Evolutionary conservation across 768 basidiomycete species (phyloP).

Genomic region (Sporobolomyces pararoseus): DNA sequence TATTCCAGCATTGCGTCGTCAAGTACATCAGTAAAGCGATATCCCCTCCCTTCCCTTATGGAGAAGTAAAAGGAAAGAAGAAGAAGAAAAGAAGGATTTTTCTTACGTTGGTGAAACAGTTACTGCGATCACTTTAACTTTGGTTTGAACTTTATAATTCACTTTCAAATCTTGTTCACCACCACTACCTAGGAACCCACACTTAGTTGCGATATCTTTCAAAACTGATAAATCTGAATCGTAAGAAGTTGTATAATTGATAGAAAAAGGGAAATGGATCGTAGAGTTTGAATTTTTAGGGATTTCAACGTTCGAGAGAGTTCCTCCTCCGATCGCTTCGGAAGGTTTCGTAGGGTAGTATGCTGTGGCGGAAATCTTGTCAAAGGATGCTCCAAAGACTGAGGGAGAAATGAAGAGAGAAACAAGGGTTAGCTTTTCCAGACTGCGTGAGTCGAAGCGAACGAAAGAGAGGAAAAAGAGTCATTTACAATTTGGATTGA

Average conservation of each 20-base stretch:
- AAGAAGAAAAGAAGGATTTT: background rate
- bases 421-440: background rate
- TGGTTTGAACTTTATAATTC: constrained; percentile 41
- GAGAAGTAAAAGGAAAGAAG: background rate
- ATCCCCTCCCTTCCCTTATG: too few relatives aligned
- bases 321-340: constrained; percentile 40
- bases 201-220: constrained; percentile 42
- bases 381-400: constrained; percentile 46
- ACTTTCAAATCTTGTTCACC: constrained; percentile 26
- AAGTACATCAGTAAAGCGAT: too few relatives aligned
- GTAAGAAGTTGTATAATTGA: constrained; percentile 44
- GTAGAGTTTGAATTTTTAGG: constrained; percentile 42
- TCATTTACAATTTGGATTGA: constrained; percentile 46
- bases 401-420: background rate
- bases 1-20: too few relatives aligned
- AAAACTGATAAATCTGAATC: constrained; percentile 41
- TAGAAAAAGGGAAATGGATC: constrained; percentile 44
- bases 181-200: constrained; percentile 41
- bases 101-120: constrained; percentile 35
- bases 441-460: too few relatives aligned
- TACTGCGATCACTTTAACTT: constrained; percentile 42
- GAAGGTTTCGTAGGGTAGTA: constrained; percentile 40
- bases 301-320: constrained; percentile 40
- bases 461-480: background rate
- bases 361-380: constrained; percentile 41